Conservation (phyloP, 495 filamentous ascomycete species). For the Bathelium albidoporum region DNA sequence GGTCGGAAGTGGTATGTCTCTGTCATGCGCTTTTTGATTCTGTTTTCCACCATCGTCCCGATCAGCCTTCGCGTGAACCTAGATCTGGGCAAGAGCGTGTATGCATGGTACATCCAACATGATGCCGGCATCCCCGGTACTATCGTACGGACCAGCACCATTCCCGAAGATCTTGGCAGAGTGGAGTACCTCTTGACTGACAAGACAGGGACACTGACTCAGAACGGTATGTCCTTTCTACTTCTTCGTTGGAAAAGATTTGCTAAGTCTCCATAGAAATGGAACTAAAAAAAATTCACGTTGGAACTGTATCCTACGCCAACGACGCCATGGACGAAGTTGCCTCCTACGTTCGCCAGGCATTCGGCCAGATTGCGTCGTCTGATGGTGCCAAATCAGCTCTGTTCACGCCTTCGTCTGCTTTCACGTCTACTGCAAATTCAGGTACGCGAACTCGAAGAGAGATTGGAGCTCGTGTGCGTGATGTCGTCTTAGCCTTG, state of each 20-base stretch:
- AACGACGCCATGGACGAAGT: slow-evolving; percentile 99
- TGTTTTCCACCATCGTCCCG: slow-evolving; percentile 98
- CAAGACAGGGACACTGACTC: slow-evolving; percentile 94
- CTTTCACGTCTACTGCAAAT: slow-evolving; percentile 37
- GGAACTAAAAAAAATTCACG: slow-evolving; percentile 97
- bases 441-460: slow-evolving; percentile 68
- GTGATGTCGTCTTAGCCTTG: slow-evolving; percentile 82
- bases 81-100: slow-evolving; percentile 93
- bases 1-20: slow-evolving; percentile 77
- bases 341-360: slow-evolving; percentile 69
- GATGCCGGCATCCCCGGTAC: slow-evolving; percentile 84
- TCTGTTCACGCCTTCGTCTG: slow-evolving; percentile 66
- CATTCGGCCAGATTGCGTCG: slow-evolving; percentile 39
- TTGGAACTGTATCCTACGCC: slow-evolving; percentile 94
- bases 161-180: slow-evolving; percentile 89
- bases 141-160: slow-evolving; percentile 91
- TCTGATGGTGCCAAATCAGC: slow-evolving; percentile 7
- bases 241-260: not conserved
- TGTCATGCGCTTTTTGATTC: slow-evolving; percentile 88
- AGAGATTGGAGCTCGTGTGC: slow-evolving; percentile 86
- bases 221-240: slow-evolving; percentile 50
- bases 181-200: slow-evolving; percentile 96
- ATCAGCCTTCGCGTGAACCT: slow-evolving; percentile 94
- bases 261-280: slow-evolving; percentile 49
- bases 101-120: slow-evolving; percentile 88